phyloP scores from a whole-genome alignment of 176 grass and related monocot species.

The Eremochloa ophiuroides region DNA sequence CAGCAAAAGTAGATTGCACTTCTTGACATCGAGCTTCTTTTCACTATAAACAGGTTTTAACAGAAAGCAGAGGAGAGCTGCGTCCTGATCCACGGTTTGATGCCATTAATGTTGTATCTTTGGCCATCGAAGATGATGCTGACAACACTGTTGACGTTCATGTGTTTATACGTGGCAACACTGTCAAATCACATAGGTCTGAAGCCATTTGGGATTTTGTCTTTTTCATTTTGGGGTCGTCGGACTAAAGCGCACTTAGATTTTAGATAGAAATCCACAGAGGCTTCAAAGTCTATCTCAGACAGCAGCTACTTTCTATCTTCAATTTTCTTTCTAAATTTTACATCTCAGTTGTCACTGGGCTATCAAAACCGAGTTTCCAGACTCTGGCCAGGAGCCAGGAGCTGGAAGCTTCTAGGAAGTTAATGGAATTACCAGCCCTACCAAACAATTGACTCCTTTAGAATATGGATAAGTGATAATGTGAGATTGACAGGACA shows the following conservation, averaged over 20 bases:
- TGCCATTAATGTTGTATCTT: slow-evolving; percentile 75
- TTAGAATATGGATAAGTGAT: not conserved
- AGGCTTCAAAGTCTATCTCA: not conserved
- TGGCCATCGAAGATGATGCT: slow-evolving; percentile 67
- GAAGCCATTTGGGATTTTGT: slow-evolving; percentile 11
- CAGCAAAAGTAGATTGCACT: slow-evolving; percentile 21
- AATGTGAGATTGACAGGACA: not conserved
- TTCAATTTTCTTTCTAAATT: not conserved
- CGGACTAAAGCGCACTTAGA: not conserved
- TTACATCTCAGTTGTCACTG: not conserved
- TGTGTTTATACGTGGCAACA: slow-evolving; percentile 56
- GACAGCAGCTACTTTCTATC: not conserved
- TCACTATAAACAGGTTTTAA: slow-evolving; percentile 55
- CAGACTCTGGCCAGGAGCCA: not conserved
- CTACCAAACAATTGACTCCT: not conserved
- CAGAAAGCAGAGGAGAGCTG: slow-evolving; percentile 76
- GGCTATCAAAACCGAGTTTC: not conserved
- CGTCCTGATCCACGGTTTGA: slow-evolving; percentile 80
- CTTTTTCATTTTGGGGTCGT: not conserved
- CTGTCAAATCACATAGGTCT: slow-evolving; percentile 48
- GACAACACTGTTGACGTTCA: slow-evolving; percentile 37
- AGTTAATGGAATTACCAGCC: not conserved
- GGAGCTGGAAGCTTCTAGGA: not conserved
- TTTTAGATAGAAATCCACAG: not conserved
- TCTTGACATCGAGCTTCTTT: slow-evolving; percentile 37